Evolutionary conservation across 2,329 filamentous ascomycete genomes (phyloP), one percentile per base, ranked within the genome.

Genomic region (Purpureocillium takamizusanense): DNA sequence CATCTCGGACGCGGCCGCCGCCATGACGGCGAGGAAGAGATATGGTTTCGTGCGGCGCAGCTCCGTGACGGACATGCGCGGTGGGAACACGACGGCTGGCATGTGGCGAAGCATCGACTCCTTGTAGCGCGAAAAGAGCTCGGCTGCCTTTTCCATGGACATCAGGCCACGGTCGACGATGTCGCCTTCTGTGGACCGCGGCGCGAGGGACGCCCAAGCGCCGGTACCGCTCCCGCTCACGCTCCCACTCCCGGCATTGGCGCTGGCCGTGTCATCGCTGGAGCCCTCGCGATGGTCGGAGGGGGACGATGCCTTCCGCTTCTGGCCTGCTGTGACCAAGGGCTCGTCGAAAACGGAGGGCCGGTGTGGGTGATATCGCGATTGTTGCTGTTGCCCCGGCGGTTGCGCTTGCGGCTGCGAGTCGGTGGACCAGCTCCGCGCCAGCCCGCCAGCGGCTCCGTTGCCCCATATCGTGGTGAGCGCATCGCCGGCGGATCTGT

Each of bases 1-100:
- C 15, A 67, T 64, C 45, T 80, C 74, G 9, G 74, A 75, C 4
- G 78, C 72, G 5, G 81, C 73, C 8, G 76, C 78, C 1, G 81
- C 74, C 59, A 88, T 74, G 49, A 87, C 66, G 23, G 83, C 70
- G n/a, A 85, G 66, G 51, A 87, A 87, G 8, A 88, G 65, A 2
- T 75, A 67, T 1, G 83, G 83, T 51, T 75, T 80, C 2, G 66
- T 60, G 45, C 64, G 63, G 35, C 79, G 71, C 37, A 83, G 57
- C 40, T 79, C 71, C 10, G 66, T 62, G 5, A 68, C 71, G 3
- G 73, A 74, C 33, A 67, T 72, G 31, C 62, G 64, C 1, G 66
- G 52, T 1, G 75, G 67, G 41, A 84, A 78, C 18, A 81, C 65
- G 14, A 84, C 74, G 2, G 72, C 71, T 1, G 80, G 80, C 37